phyloP scores from a whole-genome alignment of 371 early-diverging fungal species.

The Catenaria anguillulae region DNA sequence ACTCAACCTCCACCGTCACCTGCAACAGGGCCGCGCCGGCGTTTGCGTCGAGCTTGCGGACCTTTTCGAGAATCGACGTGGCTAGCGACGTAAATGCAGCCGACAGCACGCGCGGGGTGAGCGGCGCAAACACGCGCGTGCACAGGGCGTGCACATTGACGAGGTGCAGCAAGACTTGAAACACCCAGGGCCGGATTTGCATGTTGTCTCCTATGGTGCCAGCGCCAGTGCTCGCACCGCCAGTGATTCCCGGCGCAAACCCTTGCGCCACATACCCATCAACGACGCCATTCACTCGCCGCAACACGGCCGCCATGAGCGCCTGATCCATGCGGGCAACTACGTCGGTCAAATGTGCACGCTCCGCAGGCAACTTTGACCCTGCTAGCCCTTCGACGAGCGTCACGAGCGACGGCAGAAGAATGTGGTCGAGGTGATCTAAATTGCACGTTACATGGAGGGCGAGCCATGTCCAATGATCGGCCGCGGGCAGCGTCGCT shows the following conservation, averaged over 20 bases:
- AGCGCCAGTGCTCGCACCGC: slow-evolving; percentile 73
- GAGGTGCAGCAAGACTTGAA: slow-evolving; percentile 63
- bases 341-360: slow-evolving; percentile 39
- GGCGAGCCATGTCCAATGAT: slow-evolving; percentile 40
- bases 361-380: neutral
- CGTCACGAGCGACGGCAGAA: slow-evolving; percentile 50
- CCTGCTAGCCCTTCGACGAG: slow-evolving; percentile 12
- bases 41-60: slow-evolving; percentile 33
- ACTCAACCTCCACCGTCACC: slow-evolving; percentile 67
- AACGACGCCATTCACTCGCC: slow-evolving; percentile 50
- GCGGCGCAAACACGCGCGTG: slow-evolving; percentile 31
- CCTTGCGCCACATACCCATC: slow-evolving; percentile 55
- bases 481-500: slow-evolving; percentile 4
- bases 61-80: slow-evolving; percentile 49
- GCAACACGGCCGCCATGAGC: slow-evolving; percentile 66
- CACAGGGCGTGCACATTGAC: slow-evolving; percentile 79
- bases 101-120: slow-evolving; percentile 57
- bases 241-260: slow-evolving; percentile 35
- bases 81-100: slow-evolving; percentile 58
- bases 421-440: slow-evolving; percentile 43
- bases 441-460: slow-evolving; percentile 68
- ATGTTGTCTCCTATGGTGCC: slow-evolving; percentile 33
- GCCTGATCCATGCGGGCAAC: slow-evolving; percentile 56
- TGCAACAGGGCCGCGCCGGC: slow-evolving; percentile 88
- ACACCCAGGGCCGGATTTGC: slow-evolving; percentile 80